A percentile compares a stretch with the other conserved stretches of the same genome.
Conservation (phyloP, 257 asterid genomes). For the Henckelia pumila region DNA sequence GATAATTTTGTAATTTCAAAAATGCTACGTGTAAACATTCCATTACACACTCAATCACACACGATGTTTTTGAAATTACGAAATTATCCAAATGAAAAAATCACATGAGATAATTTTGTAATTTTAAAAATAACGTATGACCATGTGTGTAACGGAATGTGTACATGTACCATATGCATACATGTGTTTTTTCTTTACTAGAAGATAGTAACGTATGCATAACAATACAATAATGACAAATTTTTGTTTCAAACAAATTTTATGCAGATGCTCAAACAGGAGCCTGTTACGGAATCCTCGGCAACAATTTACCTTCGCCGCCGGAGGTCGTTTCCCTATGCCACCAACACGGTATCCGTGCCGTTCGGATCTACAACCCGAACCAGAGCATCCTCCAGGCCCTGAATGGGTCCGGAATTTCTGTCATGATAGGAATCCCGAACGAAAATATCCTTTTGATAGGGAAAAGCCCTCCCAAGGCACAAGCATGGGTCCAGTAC, state of each 20-base stretch:
- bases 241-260: not conserved
- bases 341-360: slow-evolving; percentile 25
- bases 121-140: too few species aligned
- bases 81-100: too few species aligned
- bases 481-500: slow-evolving; percentile 32
- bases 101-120: too few species aligned
- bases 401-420: slow-evolving; percentile 31
- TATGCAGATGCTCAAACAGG: slow-evolving; percentile 25
- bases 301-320: slow-evolving; percentile 32
- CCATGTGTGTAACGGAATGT: too few species aligned
- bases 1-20: too few species aligned
- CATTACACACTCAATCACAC: too few species aligned
- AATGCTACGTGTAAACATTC: too few species aligned
- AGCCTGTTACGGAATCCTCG: slow-evolving; percentile 35
- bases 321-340: slow-evolving; percentile 32
- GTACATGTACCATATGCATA: too few species aligned
- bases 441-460: slow-evolving; percentile 27
- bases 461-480: slow-evolving; percentile 18
- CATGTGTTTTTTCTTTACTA: too few species aligned
- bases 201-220: too few species aligned
- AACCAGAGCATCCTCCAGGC: slow-evolving; percentile 24
- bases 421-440: slow-evolving; percentile 31
- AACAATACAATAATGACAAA: too few species aligned
- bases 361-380: slow-evolving; percentile 32
- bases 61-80: too few species aligned